Evolutionary conservation across 768 basidiomycete genomes (phyloP).

Genomic region (Rhodotorula diobovata): DNA sequence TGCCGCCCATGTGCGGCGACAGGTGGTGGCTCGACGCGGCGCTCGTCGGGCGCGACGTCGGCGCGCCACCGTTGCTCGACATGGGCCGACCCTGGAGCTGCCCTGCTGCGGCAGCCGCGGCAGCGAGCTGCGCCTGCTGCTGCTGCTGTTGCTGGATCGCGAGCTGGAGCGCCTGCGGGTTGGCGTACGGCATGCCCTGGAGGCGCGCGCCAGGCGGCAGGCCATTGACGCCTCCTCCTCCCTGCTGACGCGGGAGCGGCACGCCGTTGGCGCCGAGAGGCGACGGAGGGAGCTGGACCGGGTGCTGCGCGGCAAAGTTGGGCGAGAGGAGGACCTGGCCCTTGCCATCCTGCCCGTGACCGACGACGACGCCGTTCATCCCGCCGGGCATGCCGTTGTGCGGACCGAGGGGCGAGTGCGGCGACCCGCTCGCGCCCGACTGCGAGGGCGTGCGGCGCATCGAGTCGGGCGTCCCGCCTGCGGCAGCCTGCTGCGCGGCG

Average conservation of each 20-base stretch:
- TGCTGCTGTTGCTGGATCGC: slow-evolving; percentile 24
- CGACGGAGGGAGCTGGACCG: neutral
- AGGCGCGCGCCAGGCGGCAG: slow-evolving; percentile 31
- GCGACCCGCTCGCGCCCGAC: slow-evolving; percentile 2
- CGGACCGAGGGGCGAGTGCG: slow-evolving; percentile 11
- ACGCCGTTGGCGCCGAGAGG: slow-evolving; percentile 15
- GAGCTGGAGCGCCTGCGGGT: slow-evolving; percentile 20
- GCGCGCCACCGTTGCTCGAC: slow-evolving; percentile 3
- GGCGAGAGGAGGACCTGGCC: neutral
- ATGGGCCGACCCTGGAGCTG: slow-evolving; percentile 12
- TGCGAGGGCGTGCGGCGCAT: slow-evolving; percentile 22
- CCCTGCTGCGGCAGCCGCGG: slow-evolving; percentile 3
- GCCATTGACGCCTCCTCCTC: slow-evolving; percentile 28
- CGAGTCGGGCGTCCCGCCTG: neutral
- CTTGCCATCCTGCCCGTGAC: neutral
- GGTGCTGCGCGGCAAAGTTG: neutral
- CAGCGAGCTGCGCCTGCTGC: slow-evolving; percentile 7
- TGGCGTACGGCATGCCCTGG: slow-evolving; percentile 27
- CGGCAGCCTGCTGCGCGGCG: slow-evolving; percentile 1
- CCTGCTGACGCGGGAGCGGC: slow-evolving; percentile 17
- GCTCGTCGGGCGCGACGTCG: slow-evolving; percentile 13
- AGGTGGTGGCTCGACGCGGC: slow-evolving; percentile 6
- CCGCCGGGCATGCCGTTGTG: slow-evolving; percentile 7
- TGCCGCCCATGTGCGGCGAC: slow-evolving; percentile 6
- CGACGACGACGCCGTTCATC: neutral